phyloP scores from a whole-genome alignment of 768 basidiomycete species.

The Suillus weaverae region DNA sequence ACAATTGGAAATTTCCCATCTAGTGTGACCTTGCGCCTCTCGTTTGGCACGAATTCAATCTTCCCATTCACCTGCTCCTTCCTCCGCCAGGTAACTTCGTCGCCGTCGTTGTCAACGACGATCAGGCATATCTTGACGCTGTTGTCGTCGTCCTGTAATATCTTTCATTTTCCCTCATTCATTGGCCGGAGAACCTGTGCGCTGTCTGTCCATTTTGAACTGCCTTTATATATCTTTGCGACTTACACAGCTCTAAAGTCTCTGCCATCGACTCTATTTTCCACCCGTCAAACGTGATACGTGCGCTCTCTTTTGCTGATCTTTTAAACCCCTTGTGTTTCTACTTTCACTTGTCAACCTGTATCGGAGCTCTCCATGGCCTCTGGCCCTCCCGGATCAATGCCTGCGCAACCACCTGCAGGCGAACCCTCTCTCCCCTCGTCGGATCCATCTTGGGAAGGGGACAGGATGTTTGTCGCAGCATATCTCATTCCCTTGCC shows the following conservation, averaged over 20 bases:
- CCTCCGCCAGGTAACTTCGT: background rate
- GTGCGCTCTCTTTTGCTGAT: conserved; percentile 4
- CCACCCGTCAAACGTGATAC: conserved; percentile 8
- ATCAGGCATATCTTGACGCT: conserved; percentile 6
- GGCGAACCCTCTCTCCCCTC: conserved; percentile 18
- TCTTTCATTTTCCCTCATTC: conserved; percentile 5
- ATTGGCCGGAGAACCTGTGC: conserved; percentile 4
- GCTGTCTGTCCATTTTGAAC: conserved; percentile 7
- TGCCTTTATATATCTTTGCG: conserved; percentile 17
- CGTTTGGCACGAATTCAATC: conserved; percentile 29
- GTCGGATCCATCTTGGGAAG: conserved; percentile 67
- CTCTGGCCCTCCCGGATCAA: conserved; percentile 25
- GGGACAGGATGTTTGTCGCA: conserved; percentile 72
- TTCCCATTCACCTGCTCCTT: conserved; percentile 13
- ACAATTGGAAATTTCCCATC: conserved; percentile 36
- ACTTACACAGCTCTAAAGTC: conserved; percentile 13
- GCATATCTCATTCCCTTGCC: conserved; percentile 10
- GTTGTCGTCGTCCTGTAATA: conserved; percentile 12
- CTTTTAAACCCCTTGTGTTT: conserved; percentile 1
- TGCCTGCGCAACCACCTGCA: conserved; percentile 16
- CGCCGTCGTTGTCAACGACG: conserved; percentile 5
- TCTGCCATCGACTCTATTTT: conserved; percentile 13
- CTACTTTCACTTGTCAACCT: background rate
- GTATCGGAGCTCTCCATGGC: conserved; percentile 13
- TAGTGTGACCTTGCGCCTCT: conserved; percentile 36